Conservation (phyloP, 129 eudicot species). For the Artemisia argyi region DNA sequence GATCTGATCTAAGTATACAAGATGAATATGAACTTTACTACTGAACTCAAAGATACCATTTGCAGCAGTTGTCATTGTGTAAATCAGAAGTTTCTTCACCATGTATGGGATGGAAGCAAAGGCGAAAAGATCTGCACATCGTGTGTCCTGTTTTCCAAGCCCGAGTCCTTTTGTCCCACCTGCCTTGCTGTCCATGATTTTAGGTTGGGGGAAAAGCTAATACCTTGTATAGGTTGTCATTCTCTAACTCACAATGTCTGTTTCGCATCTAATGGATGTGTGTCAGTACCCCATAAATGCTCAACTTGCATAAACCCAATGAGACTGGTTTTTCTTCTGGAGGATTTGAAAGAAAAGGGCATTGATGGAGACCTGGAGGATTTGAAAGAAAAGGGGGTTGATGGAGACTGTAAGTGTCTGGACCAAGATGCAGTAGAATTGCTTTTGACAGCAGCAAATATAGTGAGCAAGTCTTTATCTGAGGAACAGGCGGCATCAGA, state of each 20-base stretch:
- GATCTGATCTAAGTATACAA: background rate
- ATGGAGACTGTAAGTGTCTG: background rate
- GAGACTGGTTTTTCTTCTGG: background rate
- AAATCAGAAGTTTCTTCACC: slow-evolving; percentile 14
- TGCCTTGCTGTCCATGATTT: background rate
- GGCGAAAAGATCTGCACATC: slow-evolving; percentile 18
- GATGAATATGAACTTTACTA: slow-evolving; percentile 5
- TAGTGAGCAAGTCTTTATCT: background rate
- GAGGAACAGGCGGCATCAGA: background rate
- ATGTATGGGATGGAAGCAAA: slow-evolving; percentile 9
- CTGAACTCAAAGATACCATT: slow-evolving; percentile 14
- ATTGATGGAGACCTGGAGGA: too few relatives aligned
- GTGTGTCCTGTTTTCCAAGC: slow-evolving; percentile 7
- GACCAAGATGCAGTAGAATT: slow-evolving; percentile 5
- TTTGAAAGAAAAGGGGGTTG: background rate
- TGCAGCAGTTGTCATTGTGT: slow-evolving; percentile 11
- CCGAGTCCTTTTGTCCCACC: slow-evolving; percentile 9
- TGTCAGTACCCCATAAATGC: background rate
- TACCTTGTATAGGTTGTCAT: background rate
- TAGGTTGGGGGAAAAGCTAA: background rate
- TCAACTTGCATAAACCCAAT: slow-evolving; percentile 9
- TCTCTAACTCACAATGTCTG: slow-evolving; percentile 1
- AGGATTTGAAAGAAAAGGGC: too few relatives aligned
- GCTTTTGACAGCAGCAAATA: slow-evolving; percentile 18
- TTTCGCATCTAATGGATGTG: background rate